Conservation (phyloP, 2,329 filamentous ascomycete species). For the Zymoseptoria brevis region DNA sequence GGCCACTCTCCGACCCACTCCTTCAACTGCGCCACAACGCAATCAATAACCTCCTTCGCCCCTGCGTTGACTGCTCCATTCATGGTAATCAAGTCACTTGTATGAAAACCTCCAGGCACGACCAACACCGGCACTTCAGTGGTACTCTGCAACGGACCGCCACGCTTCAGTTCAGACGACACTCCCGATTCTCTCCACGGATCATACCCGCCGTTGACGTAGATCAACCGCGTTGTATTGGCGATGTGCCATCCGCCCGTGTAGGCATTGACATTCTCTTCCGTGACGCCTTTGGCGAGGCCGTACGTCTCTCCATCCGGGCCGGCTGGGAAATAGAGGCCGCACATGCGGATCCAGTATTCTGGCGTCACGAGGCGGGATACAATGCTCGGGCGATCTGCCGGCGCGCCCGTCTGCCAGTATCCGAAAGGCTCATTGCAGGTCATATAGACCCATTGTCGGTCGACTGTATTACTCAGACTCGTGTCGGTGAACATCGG, state of each 20-base stretch:
- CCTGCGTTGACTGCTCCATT: conserved; percentile 43
- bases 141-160: conserved; percentile 45
- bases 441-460: conserved; percentile 53
- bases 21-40: conserved; percentile 43
- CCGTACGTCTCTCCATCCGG: conserved; percentile 44
- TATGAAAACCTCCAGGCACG: conserved; percentile 49
- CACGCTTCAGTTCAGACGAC: conserved; percentile 46
- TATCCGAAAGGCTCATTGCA: conserved; percentile 56
- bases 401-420: conserved; percentile 49
- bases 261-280: conserved; percentile 42
- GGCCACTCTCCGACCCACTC: conserved; percentile 47
- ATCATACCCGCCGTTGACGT: conserved; percentile 52
- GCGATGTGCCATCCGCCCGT: conserved; percentile 50
- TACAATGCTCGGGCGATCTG: conserved; percentile 38
- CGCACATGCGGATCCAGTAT: conserved; percentile 51
- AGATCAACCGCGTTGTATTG: conserved; percentile 51
- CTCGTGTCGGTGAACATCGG: conserved; percentile 44
- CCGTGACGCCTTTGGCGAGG: conserved; percentile 41
- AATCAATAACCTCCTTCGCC: conserved; percentile 43
- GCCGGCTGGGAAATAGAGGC: conserved; percentile 45
- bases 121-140: conserved; percentile 44
- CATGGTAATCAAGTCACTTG: conserved; percentile 44
- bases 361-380: conserved; percentile 44
- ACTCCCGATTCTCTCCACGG: conserved; percentile 52
- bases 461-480: conserved; percentile 39